A percentile compares a stretch with the other conserved stretches of the same genome.
These are phyloP conservation scores for Starmerella stigmatis DNA, from an alignment of 805 yeast species.

Conservation along the genomic window DNA sequence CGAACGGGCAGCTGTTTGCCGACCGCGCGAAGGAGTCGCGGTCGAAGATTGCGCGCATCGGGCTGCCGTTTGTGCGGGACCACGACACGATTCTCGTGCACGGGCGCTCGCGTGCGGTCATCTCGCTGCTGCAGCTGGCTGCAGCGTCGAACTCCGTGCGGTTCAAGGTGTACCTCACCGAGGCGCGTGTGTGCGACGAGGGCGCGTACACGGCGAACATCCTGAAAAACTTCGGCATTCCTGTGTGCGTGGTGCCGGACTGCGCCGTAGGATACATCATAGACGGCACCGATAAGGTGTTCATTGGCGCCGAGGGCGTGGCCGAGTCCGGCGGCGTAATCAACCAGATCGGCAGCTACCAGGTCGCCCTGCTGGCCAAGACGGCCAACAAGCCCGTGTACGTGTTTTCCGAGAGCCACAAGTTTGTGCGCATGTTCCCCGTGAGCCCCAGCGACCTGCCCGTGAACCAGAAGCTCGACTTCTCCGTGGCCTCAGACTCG, in stretches of 20 bases:
- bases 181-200: conserved; percentile 75
- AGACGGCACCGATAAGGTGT: conserved; percentile 81
- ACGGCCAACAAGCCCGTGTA: conserved; percentile 86
- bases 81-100: conserved; percentile 85
- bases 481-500: conserved; percentile 28
- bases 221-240: conserved; percentile 63
- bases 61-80: conserved; percentile 81
- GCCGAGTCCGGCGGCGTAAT: conserved; percentile 98
- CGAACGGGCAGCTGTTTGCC: conserved; percentile 84
- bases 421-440: conserved; percentile 93
- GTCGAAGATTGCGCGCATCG: conserved; percentile 75
- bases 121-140: conserved; percentile 63
- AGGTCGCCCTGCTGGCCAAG: conserved; percentile 84
- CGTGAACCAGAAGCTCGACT: conserved; percentile 39
- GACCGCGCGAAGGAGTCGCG: conserved; percentile 87
- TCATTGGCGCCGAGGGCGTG: conserved; percentile 98
- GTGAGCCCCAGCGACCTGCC: conserved; percentile 87
- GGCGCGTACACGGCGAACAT: conserved; percentile 62
- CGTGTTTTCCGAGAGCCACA: conserved; percentile 89
- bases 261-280: conserved; percentile 88
- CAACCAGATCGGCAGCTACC: conserved; percentile 84
- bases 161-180: conserved; percentile 85
- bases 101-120: conserved; percentile 84
- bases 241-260: conserved; percentile 80
- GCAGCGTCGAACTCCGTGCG: conserved; percentile 58